phyloP scores from a whole-genome alignment of 176 grass and related monocot genomes.

The Oryza longistaminata region DNA sequence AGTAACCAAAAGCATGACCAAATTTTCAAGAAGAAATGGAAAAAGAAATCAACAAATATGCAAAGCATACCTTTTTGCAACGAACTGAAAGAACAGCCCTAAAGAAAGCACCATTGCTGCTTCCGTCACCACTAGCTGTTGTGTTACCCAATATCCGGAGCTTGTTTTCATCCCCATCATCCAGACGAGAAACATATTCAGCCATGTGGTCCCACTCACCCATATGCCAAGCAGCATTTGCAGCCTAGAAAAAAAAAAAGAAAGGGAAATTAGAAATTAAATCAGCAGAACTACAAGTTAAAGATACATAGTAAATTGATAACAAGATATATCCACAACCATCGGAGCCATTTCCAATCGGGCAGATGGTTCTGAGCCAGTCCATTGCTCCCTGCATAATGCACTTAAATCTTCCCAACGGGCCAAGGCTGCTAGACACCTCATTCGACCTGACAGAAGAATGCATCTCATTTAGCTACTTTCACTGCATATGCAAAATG shows the following conservation, averaged over 20 bases:
- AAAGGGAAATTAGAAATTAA: slow-evolving; percentile 2
- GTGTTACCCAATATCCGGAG: slow-evolving; percentile 82
- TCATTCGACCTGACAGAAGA: slow-evolving; percentile 74
- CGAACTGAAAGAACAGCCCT: slow-evolving; percentile 91
- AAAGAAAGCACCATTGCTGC: slow-evolving; percentile 98
- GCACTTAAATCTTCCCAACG: slow-evolving; percentile 90
- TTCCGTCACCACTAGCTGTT: slow-evolving; percentile 91
- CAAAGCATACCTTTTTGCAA: slow-evolving; percentile 63
- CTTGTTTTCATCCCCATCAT: slow-evolving; percentile 91
- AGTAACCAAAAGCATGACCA: slow-evolving; percentile 20
- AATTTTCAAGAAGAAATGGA: slow-evolving; percentile 24
- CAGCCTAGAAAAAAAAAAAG: slow-evolving; percentile 55
- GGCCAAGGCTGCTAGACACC: slow-evolving; percentile 91
- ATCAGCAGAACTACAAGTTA: background rate
- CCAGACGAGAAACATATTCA: slow-evolving; percentile 90
- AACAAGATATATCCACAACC: slow-evolving; percentile 52
- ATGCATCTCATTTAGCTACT: slow-evolving; percentile 33
- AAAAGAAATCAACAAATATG: background rate
- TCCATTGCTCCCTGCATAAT: slow-evolving; percentile 97
- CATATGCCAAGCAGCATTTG: slow-evolving; percentile 98
- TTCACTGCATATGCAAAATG: background rate
- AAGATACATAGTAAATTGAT: slow-evolving; percentile 5
- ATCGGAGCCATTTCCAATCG: slow-evolving; percentile 97
- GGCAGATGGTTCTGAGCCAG: slow-evolving; percentile 88
- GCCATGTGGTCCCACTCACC: slow-evolving; percentile 98